A percentile compares a stretch with the other conserved stretches of the same genome.
phyloP scores from a whole-genome alignment of 1,284 basidiomycete species.

The Microbotryum violaceum region DNA sequence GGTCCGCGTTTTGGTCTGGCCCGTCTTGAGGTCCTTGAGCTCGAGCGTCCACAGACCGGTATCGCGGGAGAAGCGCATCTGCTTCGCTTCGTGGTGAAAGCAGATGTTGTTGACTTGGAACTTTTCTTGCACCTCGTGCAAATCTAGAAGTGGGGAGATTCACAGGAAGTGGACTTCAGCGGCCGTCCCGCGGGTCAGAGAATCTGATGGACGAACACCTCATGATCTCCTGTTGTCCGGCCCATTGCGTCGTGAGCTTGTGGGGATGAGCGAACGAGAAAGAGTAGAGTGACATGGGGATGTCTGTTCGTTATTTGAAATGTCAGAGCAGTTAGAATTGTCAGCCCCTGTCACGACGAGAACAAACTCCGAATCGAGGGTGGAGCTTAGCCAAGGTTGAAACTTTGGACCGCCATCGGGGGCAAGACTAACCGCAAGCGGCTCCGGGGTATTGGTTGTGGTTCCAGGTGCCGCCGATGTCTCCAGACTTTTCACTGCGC shows the following conservation, averaged over 20 bases:
- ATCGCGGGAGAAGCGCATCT: conserved; percentile 19
- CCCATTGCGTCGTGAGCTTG: conserved; percentile 21
- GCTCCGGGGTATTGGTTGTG: background rate
- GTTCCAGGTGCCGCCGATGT: conserved; percentile 30
- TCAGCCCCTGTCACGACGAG: conserved; percentile 15
- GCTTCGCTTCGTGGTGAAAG: conserved; percentile 14
- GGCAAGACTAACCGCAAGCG: too few relatives aligned
- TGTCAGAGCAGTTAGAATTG: too few relatives aligned
- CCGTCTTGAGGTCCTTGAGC: conserved; percentile 19
- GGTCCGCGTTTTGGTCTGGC: conserved; percentile 11
- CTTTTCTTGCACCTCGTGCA: conserved; percentile 16
- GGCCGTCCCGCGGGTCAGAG: too few relatives aligned
- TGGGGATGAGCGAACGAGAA: conserved; percentile 11
- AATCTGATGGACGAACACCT: conserved; percentile 6
- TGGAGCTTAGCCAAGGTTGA: conserved; percentile 25
- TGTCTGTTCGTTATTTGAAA: too few relatives aligned
- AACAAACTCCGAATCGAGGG: conserved; percentile 16
- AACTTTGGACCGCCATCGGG: background rate
- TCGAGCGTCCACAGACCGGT: conserved; percentile 25
- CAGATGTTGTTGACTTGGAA: conserved; percentile 24
- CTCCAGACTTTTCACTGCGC: conserved; percentile 17
- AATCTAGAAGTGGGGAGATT: conserved; percentile 2
- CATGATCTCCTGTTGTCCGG: conserved; percentile 14
- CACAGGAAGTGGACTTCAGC: too few relatives aligned
- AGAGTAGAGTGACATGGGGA: too few relatives aligned